Evolutionary conservation across 2,329 filamentous ascomycete genomes (phyloP).

Genomic region (Stachybotrys elegans): DNA sequence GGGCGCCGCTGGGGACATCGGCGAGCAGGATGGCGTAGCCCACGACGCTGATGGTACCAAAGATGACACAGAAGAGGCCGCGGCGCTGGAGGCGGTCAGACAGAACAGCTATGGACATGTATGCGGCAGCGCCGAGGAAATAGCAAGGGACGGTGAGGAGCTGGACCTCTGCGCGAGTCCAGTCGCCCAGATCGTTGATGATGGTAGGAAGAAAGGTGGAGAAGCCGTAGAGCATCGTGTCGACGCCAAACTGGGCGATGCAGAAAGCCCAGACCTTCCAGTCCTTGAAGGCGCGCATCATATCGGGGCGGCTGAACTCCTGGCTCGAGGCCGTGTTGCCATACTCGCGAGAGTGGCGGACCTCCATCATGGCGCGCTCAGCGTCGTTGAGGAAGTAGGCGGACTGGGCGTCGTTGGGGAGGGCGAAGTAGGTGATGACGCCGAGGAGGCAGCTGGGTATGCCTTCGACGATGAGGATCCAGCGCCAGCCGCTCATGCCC

Average conservation of each 20-base stretch:
- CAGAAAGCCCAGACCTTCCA: constrained; percentile 73
- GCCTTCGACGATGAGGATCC: constrained; percentile 58
- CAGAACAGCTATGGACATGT: constrained; percentile 59
- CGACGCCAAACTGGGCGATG: constrained; percentile 64
- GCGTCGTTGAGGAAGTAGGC: constrained; percentile 54
- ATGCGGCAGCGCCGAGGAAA: constrained; percentile 63
- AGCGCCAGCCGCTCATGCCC: constrained; percentile 65
- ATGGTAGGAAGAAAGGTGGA: constrained; percentile 77
- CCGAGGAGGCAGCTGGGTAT: constrained; percentile 35
- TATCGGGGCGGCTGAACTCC: constrained; percentile 52
- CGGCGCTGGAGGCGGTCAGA: constrained; percentile 65
- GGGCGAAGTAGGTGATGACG: constrained; percentile 24
- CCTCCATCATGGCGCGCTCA: constrained; percentile 62
- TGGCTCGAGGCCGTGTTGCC: constrained; percentile 41
- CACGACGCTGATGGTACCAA: constrained; percentile 57
- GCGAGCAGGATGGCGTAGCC: constrained; percentile 67
- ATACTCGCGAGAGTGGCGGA: constrained; percentile 33
- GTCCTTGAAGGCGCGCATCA: constrained; percentile 62
- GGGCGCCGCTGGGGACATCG: constrained; percentile 53
- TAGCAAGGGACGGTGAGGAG: constrained; percentile 77
- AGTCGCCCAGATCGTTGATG: constrained; percentile 62
- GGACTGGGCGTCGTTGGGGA: constrained; percentile 37
- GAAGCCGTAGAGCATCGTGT: constrained; percentile 74
- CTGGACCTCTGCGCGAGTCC: constrained; percentile 62
- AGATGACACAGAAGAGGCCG: constrained; percentile 58